Conservation (phyloP, 202 grass and related monocot genomes). For the Tripidium arundinaceum region DNA sequence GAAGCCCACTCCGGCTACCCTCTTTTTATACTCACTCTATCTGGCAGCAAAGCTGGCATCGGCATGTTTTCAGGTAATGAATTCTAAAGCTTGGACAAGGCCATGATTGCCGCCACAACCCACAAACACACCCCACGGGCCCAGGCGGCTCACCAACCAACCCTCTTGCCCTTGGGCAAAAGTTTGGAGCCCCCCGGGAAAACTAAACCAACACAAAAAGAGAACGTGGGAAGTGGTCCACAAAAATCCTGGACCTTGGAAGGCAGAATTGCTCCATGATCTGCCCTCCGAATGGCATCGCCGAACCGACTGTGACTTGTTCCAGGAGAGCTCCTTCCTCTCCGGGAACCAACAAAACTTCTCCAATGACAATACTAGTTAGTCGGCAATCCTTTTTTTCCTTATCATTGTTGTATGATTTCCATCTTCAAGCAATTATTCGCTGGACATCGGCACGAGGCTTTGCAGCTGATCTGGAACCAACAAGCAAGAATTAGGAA, state of each 20-base stretch:
- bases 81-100: constrained; percentile 35
- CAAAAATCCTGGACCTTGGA: constrained; percentile 58
- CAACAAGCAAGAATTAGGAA: constrained; percentile 22
- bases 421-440: constrained; percentile 13
- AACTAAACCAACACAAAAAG: constrained; percentile 30
- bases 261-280: constrained; percentile 58
- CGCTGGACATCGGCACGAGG: not conserved
- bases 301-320: constrained; percentile 31
- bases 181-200: constrained; percentile 39
- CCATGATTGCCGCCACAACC: constrained; percentile 69
- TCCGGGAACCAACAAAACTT: constrained; percentile 21
- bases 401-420: constrained; percentile 13
- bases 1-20: constrained; percentile 15
- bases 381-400: constrained; percentile 3
- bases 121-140: constrained; percentile 57
- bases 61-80: constrained; percentile 39
- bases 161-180: constrained; percentile 38
- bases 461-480: constrained; percentile 24
- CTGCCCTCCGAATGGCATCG: constrained; percentile 43
- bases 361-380: constrained; percentile 39
- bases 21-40: constrained; percentile 44
- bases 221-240: constrained; percentile 43
- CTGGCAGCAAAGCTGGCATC: constrained; percentile 49
- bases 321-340: constrained; percentile 41
- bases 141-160: constrained; percentile 57